A percentile compares a stretch with the other conserved stretches of the same genome.
These are phyloP conservation scores for Sclerotinia trifoliorum DNA, from an alignment of 2,329 filamentous ascomycete species.

Conservation along the genomic window DNA sequence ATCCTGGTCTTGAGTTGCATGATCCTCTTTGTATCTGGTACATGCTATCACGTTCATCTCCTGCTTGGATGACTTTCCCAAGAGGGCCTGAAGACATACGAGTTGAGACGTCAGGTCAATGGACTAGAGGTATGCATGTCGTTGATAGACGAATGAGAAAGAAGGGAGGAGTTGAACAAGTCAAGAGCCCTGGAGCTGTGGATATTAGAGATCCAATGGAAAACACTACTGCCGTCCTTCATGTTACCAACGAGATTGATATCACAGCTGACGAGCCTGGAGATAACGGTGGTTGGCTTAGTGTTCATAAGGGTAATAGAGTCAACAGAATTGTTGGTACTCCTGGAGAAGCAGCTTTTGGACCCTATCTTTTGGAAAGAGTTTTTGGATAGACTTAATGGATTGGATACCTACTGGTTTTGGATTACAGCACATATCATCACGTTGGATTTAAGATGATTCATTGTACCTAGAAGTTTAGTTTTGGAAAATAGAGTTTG, in stretches of 20 bases:
- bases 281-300: conserved; percentile 77
- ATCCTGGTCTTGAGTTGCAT: conserved; percentile 66
- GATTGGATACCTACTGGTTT: not conserved
- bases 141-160: conserved; percentile 67
- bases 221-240: conserved; percentile 31
- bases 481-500: not conserved
- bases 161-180: conserved; percentile 47
- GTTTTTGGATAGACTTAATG: conserved; percentile 43
- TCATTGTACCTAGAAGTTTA: conserved; percentile 2
- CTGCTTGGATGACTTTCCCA: conserved; percentile 56
- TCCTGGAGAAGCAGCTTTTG: conserved; percentile 68
- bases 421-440: conserved; percentile 13
- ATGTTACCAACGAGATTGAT: conserved; percentile 45
- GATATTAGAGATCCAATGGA: conserved; percentile 41
- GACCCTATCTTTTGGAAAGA: conserved; percentile 61
- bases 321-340: conserved; percentile 70
- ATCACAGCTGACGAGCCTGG: conserved; percentile 59
- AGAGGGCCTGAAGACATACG: conserved; percentile 74
- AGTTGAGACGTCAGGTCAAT: conserved; percentile 87
- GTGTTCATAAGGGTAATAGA: conserved; percentile 70
- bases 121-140: conserved; percentile 90
- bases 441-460: conserved; percentile 4
- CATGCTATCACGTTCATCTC: conserved; percentile 60
- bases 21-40: conserved; percentile 82
- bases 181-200: conserved; percentile 39